These are phyloP conservation scores for Arxiozyma slooffiae DNA, from an alignment of 1,139 yeast species.

Conservation along the genomic window DNA sequence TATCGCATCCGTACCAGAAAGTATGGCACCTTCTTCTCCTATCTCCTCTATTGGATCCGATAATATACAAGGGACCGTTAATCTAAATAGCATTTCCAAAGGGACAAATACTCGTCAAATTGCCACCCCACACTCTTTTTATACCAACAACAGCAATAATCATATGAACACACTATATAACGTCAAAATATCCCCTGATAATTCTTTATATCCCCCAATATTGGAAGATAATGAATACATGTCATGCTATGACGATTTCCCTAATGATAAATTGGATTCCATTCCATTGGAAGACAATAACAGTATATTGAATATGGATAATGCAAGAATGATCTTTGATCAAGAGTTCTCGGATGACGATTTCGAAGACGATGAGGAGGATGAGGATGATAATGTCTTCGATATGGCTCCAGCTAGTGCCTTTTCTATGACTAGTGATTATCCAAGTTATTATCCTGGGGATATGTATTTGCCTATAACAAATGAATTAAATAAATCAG, in stretches of 20 bases:
- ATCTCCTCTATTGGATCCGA: not conserved
- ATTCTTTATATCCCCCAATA: constrained; percentile 8
- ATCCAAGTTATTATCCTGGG: constrained; percentile 1
- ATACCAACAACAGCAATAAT: not conserved
- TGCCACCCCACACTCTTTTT: constrained; percentile 5
- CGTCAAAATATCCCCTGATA: constrained; percentile 12
- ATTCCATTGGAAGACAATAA: constrained; percentile 29
- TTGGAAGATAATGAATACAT: constrained; percentile 9
- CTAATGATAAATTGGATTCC: constrained; percentile 7
- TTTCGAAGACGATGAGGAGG: constrained; percentile 20
- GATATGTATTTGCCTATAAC: not conserved
- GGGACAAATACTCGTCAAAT: not conserved
- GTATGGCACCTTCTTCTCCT: not conserved
- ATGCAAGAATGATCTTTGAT: constrained; percentile 37
- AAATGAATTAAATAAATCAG: constrained; percentile 2
- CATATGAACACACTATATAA: constrained; percentile 4
- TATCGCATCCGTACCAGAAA: not conserved
- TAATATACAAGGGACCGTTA: constrained; percentile 16
- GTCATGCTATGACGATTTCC: constrained; percentile 5
- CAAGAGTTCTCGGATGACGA: constrained; percentile 36
- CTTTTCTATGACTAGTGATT: constrained; percentile 15
- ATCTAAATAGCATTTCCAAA: constrained; percentile 15
- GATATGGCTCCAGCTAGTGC: constrained; percentile 24
- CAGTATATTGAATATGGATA: constrained; percentile 23
- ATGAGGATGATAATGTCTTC: constrained; percentile 32